Conservation (phyloP, 768 basidiomycete species). For the Auriscalpium vulgare region DNA sequence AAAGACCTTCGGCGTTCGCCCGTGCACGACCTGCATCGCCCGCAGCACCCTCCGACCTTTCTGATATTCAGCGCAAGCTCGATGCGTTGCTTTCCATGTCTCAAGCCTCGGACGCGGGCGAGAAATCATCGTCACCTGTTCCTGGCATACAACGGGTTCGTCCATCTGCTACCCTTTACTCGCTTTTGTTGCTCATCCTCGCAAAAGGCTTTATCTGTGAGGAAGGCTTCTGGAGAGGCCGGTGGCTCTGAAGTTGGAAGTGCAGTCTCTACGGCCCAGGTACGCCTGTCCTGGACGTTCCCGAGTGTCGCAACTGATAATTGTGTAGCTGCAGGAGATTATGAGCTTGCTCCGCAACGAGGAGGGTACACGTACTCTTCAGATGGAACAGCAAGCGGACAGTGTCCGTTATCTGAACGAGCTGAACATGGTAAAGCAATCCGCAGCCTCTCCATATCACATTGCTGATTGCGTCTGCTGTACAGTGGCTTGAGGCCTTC, state of each 20-base stretch:
- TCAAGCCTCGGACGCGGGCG: conserved; percentile 4
- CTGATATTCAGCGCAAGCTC: conserved; percentile 29
- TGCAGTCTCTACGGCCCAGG: not conserved
- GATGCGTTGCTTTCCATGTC: conserved; percentile 27
- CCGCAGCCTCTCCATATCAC: not conserved
- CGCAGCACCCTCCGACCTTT: conserved; percentile 14
- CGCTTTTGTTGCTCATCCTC: not conserved
- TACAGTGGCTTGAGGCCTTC: conserved; percentile 78
- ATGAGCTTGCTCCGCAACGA: conserved; percentile 40
- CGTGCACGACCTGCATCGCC: conserved; percentile 5
- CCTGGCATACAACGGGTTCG: not conserved
- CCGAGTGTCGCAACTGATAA: not conserved
- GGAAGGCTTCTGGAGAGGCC: not conserved
- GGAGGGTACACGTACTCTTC: conserved; percentile 37
- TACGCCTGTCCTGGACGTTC: not conserved
- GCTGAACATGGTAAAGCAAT: conserved; percentile 49
- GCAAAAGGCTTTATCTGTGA: not conserved
- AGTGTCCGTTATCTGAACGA: conserved; percentile 74
- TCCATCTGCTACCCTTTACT: not conserved
- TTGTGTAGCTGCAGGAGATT: conserved; percentile 34
- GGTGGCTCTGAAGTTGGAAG: not conserved
- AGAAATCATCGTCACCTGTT: not conserved
- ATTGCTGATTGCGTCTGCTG: conserved; percentile 1
- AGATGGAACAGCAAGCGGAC: conserved; percentile 62
- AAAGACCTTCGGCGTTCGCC: conserved; percentile 17